Evolutionary conservation across 768 basidiomycete genomes (phyloP), one percentile per base, ranked within the genome.

Genomic region (Amanita exitialis): DNA sequence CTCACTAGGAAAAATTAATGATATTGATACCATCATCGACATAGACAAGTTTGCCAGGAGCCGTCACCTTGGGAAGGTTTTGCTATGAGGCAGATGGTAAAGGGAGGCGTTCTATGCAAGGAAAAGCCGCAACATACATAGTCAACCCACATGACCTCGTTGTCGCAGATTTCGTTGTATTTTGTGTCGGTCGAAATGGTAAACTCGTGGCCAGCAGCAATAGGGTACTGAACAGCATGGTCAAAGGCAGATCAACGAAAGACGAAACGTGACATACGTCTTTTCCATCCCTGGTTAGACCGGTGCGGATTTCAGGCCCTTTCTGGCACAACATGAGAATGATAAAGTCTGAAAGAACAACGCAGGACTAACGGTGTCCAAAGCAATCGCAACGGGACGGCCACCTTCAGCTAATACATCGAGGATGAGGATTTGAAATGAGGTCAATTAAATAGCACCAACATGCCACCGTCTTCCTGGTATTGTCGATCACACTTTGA

Each of bases 231-330:
- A 15, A 53, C 57, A 52, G 35, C 44, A 42, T 4, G 12, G 6
- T 36, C 8, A 16, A 28, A 42, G 13, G 16, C 4, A 30, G 38
- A 55, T 49, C 39, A 48, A 57, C 37, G 45, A 49, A 41, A 8
- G 10, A n/a, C 30, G 20, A 34, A 35, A 16, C 4, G 38, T 18
- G 55, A 74, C 89, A 57, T 66, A 96, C 92, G 63, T 99, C 96
- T 57, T 76, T 74, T 66, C 80, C 78, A 62, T 91, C 80, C 68
- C 74, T 83, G 74, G 95, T 98, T 65, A 92, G 62, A 52, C 96
- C 96, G 39, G 96, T 98, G 56, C 96, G 86, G 72, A 99, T 99
- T 73, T 98, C 96, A 35, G 96, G 96, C 52, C 96, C 96, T 90
- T 99, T 99, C 91, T 94, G 60, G 53, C 30, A 39, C 44, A 38